A percentile compares a stretch with the other conserved stretches of the same genome.
Conservation (phyloP, 768 basidiomycete species). For the Russula sp. region DNA sequence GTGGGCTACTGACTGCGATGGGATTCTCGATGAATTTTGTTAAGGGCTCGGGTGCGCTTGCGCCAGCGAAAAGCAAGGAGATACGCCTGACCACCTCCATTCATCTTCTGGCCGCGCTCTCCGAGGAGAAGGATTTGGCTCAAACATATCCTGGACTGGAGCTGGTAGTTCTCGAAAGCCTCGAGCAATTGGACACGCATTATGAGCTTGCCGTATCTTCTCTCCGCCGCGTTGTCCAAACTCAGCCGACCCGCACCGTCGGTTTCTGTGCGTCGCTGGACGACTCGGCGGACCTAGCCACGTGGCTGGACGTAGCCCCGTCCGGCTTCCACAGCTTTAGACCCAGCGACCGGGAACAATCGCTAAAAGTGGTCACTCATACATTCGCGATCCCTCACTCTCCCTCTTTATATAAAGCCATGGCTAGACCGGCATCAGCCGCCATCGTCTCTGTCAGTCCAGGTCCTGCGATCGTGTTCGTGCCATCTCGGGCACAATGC, state of each 20-base stretch:
- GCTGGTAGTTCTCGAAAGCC: conserved; percentile 76
- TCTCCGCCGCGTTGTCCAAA: conserved; percentile 61
- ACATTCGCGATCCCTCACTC: conserved; percentile 88
- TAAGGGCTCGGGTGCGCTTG: conserved; percentile 38
- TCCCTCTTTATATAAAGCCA: conserved; percentile 80
- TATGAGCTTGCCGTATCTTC: conserved; percentile 85
- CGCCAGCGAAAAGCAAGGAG: conserved; percentile 40
- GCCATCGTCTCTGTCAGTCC: conserved; percentile 54
- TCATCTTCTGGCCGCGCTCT: conserved; percentile 48
- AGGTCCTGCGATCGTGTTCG: conserved; percentile 73
- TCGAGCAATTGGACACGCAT: conserved; percentile 74
- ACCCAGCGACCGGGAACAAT: conserved; percentile 78
- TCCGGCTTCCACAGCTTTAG: conserved; percentile 70
- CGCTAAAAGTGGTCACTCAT: conserved; percentile 62
- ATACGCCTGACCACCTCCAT: conserved; percentile 59
- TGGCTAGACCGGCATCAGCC: conserved; percentile 85
- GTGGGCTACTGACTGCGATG: conserved; percentile 39
- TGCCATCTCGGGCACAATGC: conserved; percentile 82
- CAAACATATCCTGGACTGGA: conserved; percentile 45
- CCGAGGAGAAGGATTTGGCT: conserved; percentile 32
- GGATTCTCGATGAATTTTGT: conserved; percentile 44
- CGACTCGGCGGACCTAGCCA: conserved; percentile 75
- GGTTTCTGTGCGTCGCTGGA: conserved; percentile 76
- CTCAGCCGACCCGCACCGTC: conserved; percentile 64
- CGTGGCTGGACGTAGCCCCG: conserved; percentile 75